Evolutionary conservation across 495 filamentous ascomycete genomes (phyloP).

Genomic region (Chaetomium cochliodes): DNA sequence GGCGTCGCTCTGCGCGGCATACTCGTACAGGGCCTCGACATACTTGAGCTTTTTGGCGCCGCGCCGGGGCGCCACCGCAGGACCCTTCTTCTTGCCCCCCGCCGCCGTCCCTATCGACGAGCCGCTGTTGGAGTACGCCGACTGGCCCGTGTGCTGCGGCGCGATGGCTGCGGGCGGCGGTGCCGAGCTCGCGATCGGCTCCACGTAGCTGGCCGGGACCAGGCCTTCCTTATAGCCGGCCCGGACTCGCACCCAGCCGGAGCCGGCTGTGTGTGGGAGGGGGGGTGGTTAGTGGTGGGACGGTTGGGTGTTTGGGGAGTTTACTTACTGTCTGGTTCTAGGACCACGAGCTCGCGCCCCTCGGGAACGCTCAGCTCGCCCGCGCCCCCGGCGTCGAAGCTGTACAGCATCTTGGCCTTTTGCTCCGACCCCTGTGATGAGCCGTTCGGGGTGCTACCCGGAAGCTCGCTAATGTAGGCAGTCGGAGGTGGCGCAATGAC

Average conservation of each 20-base stretch:
- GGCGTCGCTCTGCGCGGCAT: constrained; percentile 76
- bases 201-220: no score
- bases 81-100: constrained; percentile 78
- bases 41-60: constrained; percentile 96
- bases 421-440: constrained; percentile 49
- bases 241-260: constrained; percentile 84
- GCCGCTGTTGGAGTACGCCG: constrained; percentile 73
- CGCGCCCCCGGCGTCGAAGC: constrained; percentile 72
- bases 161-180: constrained; percentile 40
- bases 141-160: constrained; percentile 53
- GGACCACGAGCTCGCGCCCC: constrained; percentile 67
- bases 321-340: constrained; percentile 85
- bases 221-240: constrained; percentile 39
- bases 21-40: constrained; percentile 90
- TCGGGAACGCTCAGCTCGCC: constrained; percentile 81
- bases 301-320: background rate
- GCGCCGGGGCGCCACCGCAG: constrained; percentile 84
- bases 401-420: constrained; percentile 84
- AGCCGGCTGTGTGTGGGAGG: constrained; percentile 67
- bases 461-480: constrained; percentile 68
- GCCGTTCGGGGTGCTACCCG: constrained; percentile 47
- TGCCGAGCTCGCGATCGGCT: constrained; percentile 25
- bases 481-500: constrained; percentile 84
- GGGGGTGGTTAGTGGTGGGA: constrained; percentile 9
- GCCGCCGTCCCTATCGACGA: constrained; percentile 58